phyloP scores from a whole-genome alignment of 495 filamentous ascomycete species.

The Daldinia childiae region DNA sequence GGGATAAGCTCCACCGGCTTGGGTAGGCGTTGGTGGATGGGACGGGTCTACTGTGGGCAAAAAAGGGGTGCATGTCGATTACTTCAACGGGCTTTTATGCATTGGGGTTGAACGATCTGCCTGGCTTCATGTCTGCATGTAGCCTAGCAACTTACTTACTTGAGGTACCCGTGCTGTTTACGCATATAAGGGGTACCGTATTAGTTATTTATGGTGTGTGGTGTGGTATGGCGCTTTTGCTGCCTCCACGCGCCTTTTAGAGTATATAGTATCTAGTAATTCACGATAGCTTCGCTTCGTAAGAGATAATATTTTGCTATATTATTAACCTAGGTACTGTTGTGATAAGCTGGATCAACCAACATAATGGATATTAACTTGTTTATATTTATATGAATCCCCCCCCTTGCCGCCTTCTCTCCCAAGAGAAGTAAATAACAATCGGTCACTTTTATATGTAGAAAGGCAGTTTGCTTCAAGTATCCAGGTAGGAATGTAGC shows the following conservation, averaged over 20 bases:
- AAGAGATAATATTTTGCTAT: background rate
- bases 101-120: background rate
- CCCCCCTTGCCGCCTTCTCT: no score
- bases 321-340: background rate
- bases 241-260: background rate
- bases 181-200: background rate
- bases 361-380: background rate
- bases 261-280: background rate
- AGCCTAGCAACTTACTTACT: background rate
- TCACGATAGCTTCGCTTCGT: conserved; percentile 1
- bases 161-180: background rate
- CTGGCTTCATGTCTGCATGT: background rate
- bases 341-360: background rate
- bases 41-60: background rate
- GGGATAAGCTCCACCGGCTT: background rate
- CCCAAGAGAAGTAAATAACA: background rate
- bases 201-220: background rate
- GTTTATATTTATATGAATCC: no score
- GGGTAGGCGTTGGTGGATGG: background rate
- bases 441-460: no score
- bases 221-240: background rate
- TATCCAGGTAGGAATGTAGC: no score
- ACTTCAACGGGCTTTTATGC: background rate
- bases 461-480: no score
- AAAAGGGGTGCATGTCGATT: background rate